A percentile compares a stretch with the other conserved stretches of the same genome.
Conservation (phyloP, 306 rosid genomes). For the Quercus variabilis region DNA sequence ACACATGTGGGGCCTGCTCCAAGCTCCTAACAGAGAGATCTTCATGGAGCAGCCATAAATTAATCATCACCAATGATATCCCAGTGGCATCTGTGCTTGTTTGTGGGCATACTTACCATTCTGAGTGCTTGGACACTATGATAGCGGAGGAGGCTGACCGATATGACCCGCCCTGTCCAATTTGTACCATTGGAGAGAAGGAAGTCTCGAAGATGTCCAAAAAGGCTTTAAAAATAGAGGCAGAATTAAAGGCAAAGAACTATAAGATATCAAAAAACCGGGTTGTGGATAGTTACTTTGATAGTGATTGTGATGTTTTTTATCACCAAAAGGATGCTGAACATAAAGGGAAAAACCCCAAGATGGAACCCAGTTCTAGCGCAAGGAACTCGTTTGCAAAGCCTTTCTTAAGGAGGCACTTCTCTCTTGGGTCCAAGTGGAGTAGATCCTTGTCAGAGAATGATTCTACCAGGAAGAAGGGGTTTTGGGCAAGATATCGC, state of each 20-base stretch:
- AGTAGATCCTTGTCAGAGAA: conserved; percentile 53
- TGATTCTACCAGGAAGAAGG: conserved; percentile 62
- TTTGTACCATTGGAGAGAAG: conserved; percentile 69
- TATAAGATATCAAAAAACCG: conserved; percentile 65
- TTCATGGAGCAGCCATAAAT: conserved; percentile 64
- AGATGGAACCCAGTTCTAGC: conserved; percentile 69
- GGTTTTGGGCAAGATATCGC: conserved; percentile 59
- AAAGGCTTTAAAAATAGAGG: conserved; percentile 44
- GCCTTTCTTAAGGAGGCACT: conserved; percentile 67
- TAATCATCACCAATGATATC: conserved; percentile 44
- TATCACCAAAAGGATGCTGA: conserved; percentile 39
- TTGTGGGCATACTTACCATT: conserved; percentile 81
- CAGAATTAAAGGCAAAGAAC: conserved; percentile 60
- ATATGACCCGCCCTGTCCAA: conserved; percentile 76
- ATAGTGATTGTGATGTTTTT: conserved; percentile 48
- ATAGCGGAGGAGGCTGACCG: conserved; percentile 58
- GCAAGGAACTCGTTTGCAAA: conserved; percentile 51
- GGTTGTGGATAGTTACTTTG: conserved; percentile 66
- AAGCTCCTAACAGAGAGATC: conserved; percentile 67
- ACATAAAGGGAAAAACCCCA: conserved; percentile 46
- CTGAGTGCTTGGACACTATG: conserved; percentile 78
- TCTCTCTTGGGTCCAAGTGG: conserved; percentile 75
- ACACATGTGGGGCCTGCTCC: conserved; percentile 68
- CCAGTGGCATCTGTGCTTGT: conserved; percentile 72
- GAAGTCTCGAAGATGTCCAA: conserved; percentile 49